Evolutionary conservation across 2,329 filamentous ascomycete species (phyloP).

Genomic region (Hymenoscyphus fructigenus): DNA sequence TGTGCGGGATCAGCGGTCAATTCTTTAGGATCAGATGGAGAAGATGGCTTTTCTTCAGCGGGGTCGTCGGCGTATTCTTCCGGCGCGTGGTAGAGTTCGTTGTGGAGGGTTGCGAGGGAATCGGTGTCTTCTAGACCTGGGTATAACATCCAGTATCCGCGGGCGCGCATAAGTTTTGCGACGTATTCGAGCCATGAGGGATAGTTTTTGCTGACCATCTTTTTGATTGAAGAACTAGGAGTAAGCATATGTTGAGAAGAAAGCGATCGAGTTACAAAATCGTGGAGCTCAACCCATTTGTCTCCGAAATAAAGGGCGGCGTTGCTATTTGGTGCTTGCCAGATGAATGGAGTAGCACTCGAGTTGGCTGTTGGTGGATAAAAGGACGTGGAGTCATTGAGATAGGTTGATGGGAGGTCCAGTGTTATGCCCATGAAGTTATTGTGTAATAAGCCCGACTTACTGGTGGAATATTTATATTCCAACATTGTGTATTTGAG

Average conservation of each 20-base stretch:
- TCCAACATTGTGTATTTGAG: conserved; percentile 75
- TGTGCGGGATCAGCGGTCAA: conserved; percentile 32
- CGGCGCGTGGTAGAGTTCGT: conserved; percentile 69
- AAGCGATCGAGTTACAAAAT: conserved; percentile 59
- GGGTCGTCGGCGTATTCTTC: conserved; percentile 58
- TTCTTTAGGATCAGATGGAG: conserved; percentile 14
- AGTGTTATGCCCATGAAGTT: conserved; percentile 77
- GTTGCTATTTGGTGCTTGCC: conserved; percentile 81
- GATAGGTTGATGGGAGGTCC: conserved; percentile 63
- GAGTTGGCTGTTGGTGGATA: conserved; percentile 40
- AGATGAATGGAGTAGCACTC: conserved; percentile 58
- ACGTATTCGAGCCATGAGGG: conserved; percentile 79
- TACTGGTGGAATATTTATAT: conserved; percentile 67
- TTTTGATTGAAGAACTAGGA: conserved; percentile 47
- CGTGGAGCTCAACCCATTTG: conserved; percentile 83
- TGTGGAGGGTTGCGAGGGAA: conserved; percentile 70
- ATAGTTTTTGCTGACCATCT: conserved; percentile 64
- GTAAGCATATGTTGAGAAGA: conserved; percentile 36
- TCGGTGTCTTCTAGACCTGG: conserved; percentile 54
- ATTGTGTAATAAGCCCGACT: conserved; percentile 42
- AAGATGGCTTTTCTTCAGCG: conserved; percentile 17
- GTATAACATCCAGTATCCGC: conserved; percentile 79
- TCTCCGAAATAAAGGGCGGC: conserved; percentile 81
- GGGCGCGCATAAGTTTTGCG: conserved; percentile 70
- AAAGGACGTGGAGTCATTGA: conserved; percentile 62